Evolutionary conservation across 1,284 basidiomycete species (phyloP).

Genomic region (Malassezia vespertilionis): DNA sequence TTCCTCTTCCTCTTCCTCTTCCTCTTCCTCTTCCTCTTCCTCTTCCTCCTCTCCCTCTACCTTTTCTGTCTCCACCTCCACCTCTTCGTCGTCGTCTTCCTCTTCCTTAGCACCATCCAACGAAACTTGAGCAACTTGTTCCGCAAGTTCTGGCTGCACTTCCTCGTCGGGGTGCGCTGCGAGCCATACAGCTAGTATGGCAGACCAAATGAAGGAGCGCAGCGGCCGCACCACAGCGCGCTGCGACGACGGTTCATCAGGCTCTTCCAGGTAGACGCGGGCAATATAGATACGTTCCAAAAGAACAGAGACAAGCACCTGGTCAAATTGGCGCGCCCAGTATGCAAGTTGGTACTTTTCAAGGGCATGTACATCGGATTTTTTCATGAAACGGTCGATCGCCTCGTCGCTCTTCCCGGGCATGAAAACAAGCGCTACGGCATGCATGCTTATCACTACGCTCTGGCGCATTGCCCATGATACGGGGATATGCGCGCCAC

Average conservation of each 20-base stretch:
- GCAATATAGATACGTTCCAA: constrained; percentile 18
- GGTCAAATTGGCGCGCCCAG: constrained; percentile 15
- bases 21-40: neutral
- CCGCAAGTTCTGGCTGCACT: neutral
- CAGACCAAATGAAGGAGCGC: constrained; percentile 11
- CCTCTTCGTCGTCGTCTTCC: neutral
- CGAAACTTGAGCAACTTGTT: constrained; percentile 3
- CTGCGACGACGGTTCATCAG: constrained; percentile 14
- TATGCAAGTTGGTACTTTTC: constrained; percentile 13
- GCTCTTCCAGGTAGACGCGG: constrained; percentile 17
- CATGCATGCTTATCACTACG: constrained; percentile 13
- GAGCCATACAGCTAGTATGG: constrained; percentile 13
- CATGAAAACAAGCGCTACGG: constrained; percentile 12
- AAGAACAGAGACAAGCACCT: constrained; percentile 13
- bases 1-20: neutral
- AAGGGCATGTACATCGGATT: constrained; percentile 1
- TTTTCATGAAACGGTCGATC: constrained; percentile 15
- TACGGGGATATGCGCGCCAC: constrained; percentile 14
- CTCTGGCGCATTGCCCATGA: constrained; percentile 11
- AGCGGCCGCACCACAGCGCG: constrained; percentile 9
- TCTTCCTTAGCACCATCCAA: constrained; percentile 1
- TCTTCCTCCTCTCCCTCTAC: neutral
- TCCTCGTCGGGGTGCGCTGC: constrained; percentile 13
- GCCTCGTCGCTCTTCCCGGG: constrained; percentile 10
- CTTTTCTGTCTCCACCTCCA: neutral